These are phyloP conservation scores for Populus trichocarpa DNA, from an alignment of 441 rosid genomes.

Conservation along the genomic window DNA sequence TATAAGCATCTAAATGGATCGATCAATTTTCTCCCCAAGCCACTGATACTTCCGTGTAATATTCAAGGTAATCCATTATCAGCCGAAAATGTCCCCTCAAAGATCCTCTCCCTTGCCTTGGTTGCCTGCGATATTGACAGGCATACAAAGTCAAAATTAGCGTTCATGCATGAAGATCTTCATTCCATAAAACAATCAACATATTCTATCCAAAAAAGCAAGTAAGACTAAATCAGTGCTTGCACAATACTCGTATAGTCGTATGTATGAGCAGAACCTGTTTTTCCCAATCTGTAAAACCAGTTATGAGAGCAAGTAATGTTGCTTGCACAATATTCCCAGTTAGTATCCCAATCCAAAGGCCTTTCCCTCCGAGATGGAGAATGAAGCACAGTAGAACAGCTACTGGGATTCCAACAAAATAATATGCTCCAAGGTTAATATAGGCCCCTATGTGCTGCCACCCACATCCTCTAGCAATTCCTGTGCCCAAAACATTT, in stretches of 20 bases:
- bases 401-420: conserved; percentile 42
- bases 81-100: neutral
- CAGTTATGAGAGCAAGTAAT: conserved; percentile 31
- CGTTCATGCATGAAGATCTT: too few relatives aligned
- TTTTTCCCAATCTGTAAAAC: conserved; percentile 41
- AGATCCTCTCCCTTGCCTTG: conserved; percentile 6
- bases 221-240: too few relatives aligned
- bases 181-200: too few relatives aligned
- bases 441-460: conserved; percentile 48
- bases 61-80: neutral
- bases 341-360: conserved; percentile 45
- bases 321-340: conserved; percentile 34
- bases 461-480: conserved; percentile 41
- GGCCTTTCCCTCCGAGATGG: conserved; percentile 45
- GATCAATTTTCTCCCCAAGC: too few relatives aligned
- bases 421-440: conserved; percentile 54
- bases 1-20: too few relatives aligned
- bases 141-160: neutral
- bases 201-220: too few relatives aligned
- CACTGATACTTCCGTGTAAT: too few relatives aligned
- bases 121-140: neutral
- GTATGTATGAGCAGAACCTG: conserved; percentile 27
- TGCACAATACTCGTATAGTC: too few relatives aligned
- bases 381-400: conserved; percentile 32
- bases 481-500: too few relatives aligned